Evolutionary conservation across 371 early-diverging fungal genomes (phyloP), one percentile per base, ranked within the genome.

Genomic region (Mortierella sp.): DNA sequence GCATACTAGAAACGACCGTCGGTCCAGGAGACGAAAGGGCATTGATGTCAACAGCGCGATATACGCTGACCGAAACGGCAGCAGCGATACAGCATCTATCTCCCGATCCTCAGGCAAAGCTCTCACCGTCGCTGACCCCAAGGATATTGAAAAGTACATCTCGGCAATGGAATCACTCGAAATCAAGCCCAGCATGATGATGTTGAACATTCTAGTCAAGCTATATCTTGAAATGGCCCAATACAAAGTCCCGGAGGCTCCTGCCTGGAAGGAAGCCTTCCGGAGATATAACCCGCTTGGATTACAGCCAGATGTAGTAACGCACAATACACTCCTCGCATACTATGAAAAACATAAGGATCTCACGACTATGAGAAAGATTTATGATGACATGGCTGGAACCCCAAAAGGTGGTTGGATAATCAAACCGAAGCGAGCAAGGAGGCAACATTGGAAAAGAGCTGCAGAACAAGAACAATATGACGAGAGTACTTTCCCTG

Each of bases 311-410:
- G 89, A 89, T 61, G 34, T 83, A n/a, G 78, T 76, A 47, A 88
- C 88, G 0, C 85, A 88, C 75, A 87, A 86, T 66, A 84, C 86
- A 0, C 63, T 89, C 0, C 61, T 89, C 43, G 67, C 81, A 8
- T 86, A 84, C 15, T 87, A 86, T 66, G 79, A 81, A 42, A 84
- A 80, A n/a, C 68, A 70, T 10, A 67, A 60, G 34, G 80, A 85
- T 17, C 66, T 80, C 26, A 28, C 32, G 7, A 70, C 71, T 8
- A 80, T 80, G 81, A 59, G 51, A 22, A 61, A 7, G 32, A 80
- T 80, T 22, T 80, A 80, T 51, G 64, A 80, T 34, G 51, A 54
- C 28, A 80, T 80, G 81, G 71, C 64, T 1, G 66, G 70, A 3
- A 42, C 28, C 35, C 66, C 43, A 19, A 67, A 62, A 3, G 51